phyloP scores from a whole-genome alignment of 768 basidiomycete genomes.

The Fistulinella prunicolor region DNA sequence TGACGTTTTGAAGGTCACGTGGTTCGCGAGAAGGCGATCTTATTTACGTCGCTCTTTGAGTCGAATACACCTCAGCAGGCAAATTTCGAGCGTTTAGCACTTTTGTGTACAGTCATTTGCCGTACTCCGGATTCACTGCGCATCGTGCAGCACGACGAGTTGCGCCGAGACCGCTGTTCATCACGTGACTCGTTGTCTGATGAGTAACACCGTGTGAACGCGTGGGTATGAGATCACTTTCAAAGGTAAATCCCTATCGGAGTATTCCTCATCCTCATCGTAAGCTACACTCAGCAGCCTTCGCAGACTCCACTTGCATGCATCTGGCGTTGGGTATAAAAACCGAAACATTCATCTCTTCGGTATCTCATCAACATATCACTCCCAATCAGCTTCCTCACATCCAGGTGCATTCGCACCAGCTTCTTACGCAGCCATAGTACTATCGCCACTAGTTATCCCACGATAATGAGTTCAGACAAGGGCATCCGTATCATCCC shows the following conservation, averaged over 20 bases:
- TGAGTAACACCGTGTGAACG: slow-evolving; percentile 19
- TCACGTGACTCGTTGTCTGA: not conserved
- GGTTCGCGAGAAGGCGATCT: no score
- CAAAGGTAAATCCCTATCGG: slow-evolving; percentile 23
- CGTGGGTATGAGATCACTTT: slow-evolving; percentile 21
- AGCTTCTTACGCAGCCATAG: not conserved
- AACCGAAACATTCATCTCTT: not conserved
- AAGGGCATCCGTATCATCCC: slow-evolving; percentile 39
- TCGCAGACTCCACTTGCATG: not conserved
- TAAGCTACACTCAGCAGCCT: slow-evolving; percentile 11
- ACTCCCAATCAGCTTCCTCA: not conserved
- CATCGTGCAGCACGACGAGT: no score
- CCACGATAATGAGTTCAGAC: slow-evolving; percentile 17
- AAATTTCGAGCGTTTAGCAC: no score
- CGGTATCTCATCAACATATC: slow-evolving; percentile 1
- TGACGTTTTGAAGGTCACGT: no score
- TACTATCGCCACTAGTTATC: not conserved
- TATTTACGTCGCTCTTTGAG: no score
- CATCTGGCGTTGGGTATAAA: slow-evolving; percentile 19
- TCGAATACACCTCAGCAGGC: no score
- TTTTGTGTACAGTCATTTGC: no score
- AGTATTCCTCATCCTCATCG: slow-evolving; percentile 10
- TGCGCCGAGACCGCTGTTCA: no score
- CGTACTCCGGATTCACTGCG: no score
- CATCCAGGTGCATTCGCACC: slow-evolving; percentile 2